Evolutionary conservation across 2,329 filamentous ascomycete species (phyloP), one percentile per base, ranked within the genome.

Genomic region (Cylindrodendrum hubeiense): DNA sequence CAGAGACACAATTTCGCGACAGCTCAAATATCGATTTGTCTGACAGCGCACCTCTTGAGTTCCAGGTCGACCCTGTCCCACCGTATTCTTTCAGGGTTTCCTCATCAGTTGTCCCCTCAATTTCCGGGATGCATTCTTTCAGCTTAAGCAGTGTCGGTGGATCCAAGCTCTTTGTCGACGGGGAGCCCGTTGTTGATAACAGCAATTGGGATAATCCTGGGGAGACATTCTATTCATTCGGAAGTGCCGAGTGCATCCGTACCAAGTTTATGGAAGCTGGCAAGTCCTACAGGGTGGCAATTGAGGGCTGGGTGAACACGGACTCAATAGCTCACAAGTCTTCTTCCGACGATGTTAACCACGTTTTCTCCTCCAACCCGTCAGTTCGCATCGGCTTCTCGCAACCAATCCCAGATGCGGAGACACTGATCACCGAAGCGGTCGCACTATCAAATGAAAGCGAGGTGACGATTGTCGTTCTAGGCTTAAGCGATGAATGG

Each of bases 401-500:
- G 17, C 51, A 64, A 26, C 33, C 66, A 19, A 44, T 64, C 2
- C 49, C 47, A 2, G 33, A 41, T 22, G 30, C 46, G 2, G 55
- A 61, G 4, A 37, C 30, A 8, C 7, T 68, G 21, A 60, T 66
- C 17, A 5, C 54, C 7, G 63, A 67, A 13, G 66, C 66, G 3
- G 53, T 67, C 4, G 24, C 43, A 1, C 26, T 68, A 10, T 60
- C 66, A 5, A 53, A 68, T 24, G 51, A 60, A 4, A 66, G 63
- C 17, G 66, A 63, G 17, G 30, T 39, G 5, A 57, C 66, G 7
- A 47, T 68, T 5, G 50, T 66, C 4, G 60, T 67, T 13, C 44
- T 68, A 15, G 66, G 66, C 4, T 34, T 66, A 15, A 59, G 41
- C n/a, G 63, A 68, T 50, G 66, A 68, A 22, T 68, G 66, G 66